Evolutionary conservation across 202 grass and related monocot genomes (phyloP), one percentile per base, ranked within the genome.

Genomic region (Cymbopogon flexuosus): DNA sequence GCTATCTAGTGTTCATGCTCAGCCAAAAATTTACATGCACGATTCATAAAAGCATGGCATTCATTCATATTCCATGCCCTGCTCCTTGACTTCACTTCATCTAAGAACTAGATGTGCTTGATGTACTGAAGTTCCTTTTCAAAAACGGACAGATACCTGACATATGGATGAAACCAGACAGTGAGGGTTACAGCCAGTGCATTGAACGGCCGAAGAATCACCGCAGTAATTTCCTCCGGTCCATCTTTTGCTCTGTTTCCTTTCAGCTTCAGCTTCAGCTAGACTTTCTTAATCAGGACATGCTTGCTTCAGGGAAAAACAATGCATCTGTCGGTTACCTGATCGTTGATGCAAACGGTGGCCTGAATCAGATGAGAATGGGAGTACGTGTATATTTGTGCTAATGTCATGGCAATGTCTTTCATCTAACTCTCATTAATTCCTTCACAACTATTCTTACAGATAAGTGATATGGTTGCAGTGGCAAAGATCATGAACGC

Each of bases 391-490:
- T 35, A 87, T 41, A 29, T 7, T 27, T 84, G 21, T 68, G 8
- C 30, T 21, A 61, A 52, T 0, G n/a, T 37, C 9, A 42, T 79
- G 57, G 31, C 65, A 61, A n/a, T 40, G 62, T 0, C 60, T 39
- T 84, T 70, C 27, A 63, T 76, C 79, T 86, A 85, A 84, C 78
- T 83, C 79, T 29, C 51, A 67, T 70, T 80, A 59, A 80, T 80
- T 79, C 74, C 57, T 85, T 62, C n/a, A 18, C 58, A 57, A 81
- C 24, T 67, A 74, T 84, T 56, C 66, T 77, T 83, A 70, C 88
- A 97, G 93, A 97, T 97, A 73, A 91, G 93, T 81, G 93, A 97
- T 87, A 93, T 93, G 85, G 90, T 93, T 91, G 93, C 90, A 52
- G 85, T 93, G 75, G 81, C 90, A 45, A 93, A 89, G 75, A 80